These are phyloP conservation scores for Ustilago curta DNA, from an alignment of 1,284 basidiomycete species.

Conservation along the genomic window DNA sequence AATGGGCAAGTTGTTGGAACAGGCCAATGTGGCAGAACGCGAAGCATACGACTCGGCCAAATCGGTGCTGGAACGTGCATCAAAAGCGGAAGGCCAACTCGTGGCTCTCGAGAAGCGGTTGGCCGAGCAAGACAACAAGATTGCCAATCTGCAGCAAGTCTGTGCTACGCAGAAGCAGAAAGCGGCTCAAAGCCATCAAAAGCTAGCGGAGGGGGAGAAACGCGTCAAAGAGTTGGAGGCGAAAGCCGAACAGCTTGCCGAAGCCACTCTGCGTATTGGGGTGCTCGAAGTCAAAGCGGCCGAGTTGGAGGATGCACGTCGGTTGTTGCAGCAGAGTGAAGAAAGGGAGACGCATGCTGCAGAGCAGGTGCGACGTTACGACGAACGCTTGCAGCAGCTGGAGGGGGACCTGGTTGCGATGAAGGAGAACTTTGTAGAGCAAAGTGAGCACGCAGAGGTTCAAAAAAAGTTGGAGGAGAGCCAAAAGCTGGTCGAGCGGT, in stretches of 20 bases:
- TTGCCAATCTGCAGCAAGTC: constrained; percentile 55
- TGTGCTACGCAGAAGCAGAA: constrained; percentile 64
- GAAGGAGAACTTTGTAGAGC: constrained; percentile 51
- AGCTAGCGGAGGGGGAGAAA: constrained; percentile 57
- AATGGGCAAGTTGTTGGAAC: constrained; percentile 21
- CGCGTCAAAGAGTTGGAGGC: constrained; percentile 49
- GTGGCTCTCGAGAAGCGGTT: constrained; percentile 52
- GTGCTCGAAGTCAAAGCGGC: constrained; percentile 33
- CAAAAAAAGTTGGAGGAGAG: constrained; percentile 30
- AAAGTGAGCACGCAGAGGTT: constrained; percentile 19
- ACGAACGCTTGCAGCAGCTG: constrained; percentile 46
- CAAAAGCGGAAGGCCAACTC: constrained; percentile 55
- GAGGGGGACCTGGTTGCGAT: constrained; percentile 53
- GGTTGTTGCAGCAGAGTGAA: constrained; percentile 29
- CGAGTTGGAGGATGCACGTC: constrained; percentile 37
- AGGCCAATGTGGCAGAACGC: constrained; percentile 28
- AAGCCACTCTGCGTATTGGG: constrained; percentile 16
- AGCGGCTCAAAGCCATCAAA: constrained; percentile 55
- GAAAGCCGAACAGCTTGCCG: constrained; percentile 29
- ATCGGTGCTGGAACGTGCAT: constrained; percentile 37
- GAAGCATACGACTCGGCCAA: constrained; percentile 44
- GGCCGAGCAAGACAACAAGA: constrained; percentile 56
- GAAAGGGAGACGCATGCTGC: constrained; percentile 28
- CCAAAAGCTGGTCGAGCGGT: constrained; percentile 36
- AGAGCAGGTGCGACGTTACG: constrained; percentile 34